These are phyloP conservation scores for Pseudoperonospora humuli DNA, from an alignment of 352 stramenopile species.

Conservation along the genomic window DNA sequence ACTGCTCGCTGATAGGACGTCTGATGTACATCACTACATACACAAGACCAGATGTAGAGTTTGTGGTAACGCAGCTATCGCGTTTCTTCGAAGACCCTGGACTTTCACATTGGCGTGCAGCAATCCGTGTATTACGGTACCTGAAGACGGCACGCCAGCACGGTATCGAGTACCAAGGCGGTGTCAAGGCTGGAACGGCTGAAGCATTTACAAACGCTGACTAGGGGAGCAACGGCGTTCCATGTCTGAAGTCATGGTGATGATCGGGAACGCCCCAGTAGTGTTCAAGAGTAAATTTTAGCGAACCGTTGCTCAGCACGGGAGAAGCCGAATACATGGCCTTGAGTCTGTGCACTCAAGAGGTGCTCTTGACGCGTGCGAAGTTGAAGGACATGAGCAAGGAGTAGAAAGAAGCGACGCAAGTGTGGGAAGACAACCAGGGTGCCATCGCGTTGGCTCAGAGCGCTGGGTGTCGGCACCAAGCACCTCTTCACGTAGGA, in stretches of 20 bases:
- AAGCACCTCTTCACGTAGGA: background rate
- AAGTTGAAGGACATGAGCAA: background rate
- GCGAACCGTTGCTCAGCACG: background rate
- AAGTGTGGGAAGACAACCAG: background rate
- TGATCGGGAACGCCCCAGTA: background rate
- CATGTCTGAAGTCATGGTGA: background rate
- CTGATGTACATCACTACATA: background rate
- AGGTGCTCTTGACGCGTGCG: background rate
- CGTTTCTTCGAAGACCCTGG: slow-evolving; percentile 1
- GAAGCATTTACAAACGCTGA: background rate
- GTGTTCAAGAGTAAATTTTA: background rate
- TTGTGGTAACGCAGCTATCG: background rate
- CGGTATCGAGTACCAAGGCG: too few relatives aligned
- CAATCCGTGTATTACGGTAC: too few relatives aligned
- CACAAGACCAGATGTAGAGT: background rate
- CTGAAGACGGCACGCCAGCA: background rate
- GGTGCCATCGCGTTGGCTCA: background rate
- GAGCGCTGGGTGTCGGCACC: background rate
- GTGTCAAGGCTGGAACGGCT: too few relatives aligned
- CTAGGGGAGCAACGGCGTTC: background rate
- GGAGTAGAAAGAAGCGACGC: background rate
- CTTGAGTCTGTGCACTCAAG: background rate
- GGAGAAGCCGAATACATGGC: too few relatives aligned
- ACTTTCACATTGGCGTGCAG: background rate
- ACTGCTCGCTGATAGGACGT: background rate